Evolutionary conservation across 2,329 filamentous ascomycete species (phyloP), one percentile per base, ranked within the genome.

Genomic region (Aspergillus neoniger): DNA sequence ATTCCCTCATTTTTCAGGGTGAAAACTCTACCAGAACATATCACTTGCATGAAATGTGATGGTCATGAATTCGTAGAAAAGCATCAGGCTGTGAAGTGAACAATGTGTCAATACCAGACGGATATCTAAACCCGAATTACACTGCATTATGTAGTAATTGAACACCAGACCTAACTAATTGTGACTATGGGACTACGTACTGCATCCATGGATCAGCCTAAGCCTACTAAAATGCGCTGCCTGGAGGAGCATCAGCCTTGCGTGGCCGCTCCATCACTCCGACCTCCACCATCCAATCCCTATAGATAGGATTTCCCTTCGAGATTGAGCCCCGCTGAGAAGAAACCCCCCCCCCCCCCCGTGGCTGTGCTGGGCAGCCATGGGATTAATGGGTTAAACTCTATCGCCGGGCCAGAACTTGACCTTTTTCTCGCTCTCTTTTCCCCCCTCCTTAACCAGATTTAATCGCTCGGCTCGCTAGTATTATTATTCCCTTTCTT

Each of bases 321-420:
- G 28, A 30, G 28, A 30, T 30, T 30, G 28, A 30, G 28, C 28
- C 28, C 28, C 28, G 28, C 28, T 30, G 28, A 30, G 28, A 12
- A 7, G 9, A 4, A 30, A 30, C 12, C 10, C 44, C 44, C 17
- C 44, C 44, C 17, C n/a, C n/a, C n/a, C 44, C 44, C 44, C 44
- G 59, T 61, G 59, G 59, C 59, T 57, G 59, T 61, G 59, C 54
- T 30, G n/a, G 44, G 55, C 43, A 52, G 30, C 57, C 43, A 50
- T 43, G 28, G 28, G 28, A 12, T 30, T 30, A 30, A 10, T 30
- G 43, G 50, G 41, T 44, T 51, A 48, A 59, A 59, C 50, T 59
- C 57, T 59, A 59, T 48, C 50, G 15, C 32, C 21, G 36, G 21
- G 19, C 50, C 36, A 38, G 56, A 36, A 10, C 56, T 36, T 25